phyloP scores from a whole-genome alignment of 768 basidiomycete genomes.

The Naganishia kalamii region DNA sequence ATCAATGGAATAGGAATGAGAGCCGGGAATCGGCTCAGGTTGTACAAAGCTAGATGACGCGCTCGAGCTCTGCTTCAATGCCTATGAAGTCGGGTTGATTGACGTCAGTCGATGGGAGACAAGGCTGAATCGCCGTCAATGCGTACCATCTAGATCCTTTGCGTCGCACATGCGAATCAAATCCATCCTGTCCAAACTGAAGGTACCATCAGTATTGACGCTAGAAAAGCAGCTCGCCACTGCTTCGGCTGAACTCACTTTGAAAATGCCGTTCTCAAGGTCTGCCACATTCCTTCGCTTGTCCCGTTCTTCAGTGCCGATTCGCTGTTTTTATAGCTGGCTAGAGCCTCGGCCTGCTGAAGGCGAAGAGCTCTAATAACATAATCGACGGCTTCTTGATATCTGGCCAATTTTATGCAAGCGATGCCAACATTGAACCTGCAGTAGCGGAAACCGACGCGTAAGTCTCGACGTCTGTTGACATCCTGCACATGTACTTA shows the following conservation, averaged over 20 bases:
- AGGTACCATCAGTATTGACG: neutral
- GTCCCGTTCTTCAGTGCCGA: slow-evolving; percentile 59
- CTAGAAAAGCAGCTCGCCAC: neutral
- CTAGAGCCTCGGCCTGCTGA: slow-evolving; percentile 71
- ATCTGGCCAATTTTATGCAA: slow-evolving; percentile 74
- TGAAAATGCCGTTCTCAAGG: slow-evolving; percentile 71
- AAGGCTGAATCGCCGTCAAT: neutral
- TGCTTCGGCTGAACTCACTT: slow-evolving; percentile 48
- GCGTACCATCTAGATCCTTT: slow-evolving; percentile 61
- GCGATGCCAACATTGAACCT: slow-evolving; percentile 94
- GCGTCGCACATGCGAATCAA: slow-evolving; percentile 66
- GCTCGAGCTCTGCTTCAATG: slow-evolving; percentile 11
- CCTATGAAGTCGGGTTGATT: neutral
- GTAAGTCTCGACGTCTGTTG: neutral
- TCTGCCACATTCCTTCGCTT: slow-evolving; percentile 77
- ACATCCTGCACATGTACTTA: slow-evolving; percentile 37
- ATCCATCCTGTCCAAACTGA: slow-evolving; percentile 63
- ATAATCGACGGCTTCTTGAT: slow-evolving; percentile 77
- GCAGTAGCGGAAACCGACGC: neutral
- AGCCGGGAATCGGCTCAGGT: neutral
- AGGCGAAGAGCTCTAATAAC: slow-evolving; percentile 81
- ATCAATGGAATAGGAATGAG: neutral
- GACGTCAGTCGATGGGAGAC: neutral
- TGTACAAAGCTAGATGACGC: slow-evolving; percentile 1
- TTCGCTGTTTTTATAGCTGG: slow-evolving; percentile 43